Conservation (phyloP, 176 grass and related monocot genomes). For the Puya raimondii region DNA sequence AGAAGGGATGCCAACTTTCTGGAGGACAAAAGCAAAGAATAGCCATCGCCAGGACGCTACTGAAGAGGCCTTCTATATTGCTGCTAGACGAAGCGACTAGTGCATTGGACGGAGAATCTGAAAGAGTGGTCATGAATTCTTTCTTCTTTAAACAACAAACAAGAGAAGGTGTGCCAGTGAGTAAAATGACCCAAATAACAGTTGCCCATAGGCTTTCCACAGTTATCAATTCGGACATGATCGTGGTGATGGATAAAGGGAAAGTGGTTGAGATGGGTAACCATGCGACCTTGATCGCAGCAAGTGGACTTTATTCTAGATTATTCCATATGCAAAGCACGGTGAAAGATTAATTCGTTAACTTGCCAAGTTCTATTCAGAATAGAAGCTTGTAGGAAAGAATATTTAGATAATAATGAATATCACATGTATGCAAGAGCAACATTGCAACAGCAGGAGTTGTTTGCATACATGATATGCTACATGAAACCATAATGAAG, state of each 20-base stretch:
- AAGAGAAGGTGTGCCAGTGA: conserved; percentile 3
- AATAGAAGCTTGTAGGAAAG: not conserved
- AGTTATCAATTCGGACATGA: conserved; percentile 25
- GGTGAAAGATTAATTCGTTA: conserved; percentile 28
- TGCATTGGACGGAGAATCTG: conserved; percentile 37
- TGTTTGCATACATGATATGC: too few relatives aligned
- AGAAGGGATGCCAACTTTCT: conserved; percentile 37
- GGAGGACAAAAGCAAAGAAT: conserved; percentile 46
- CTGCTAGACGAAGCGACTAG: conserved; percentile 52
- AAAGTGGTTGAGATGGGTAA: conserved; percentile 27
- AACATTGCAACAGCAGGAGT: too few relatives aligned
- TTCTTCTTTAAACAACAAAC: conserved; percentile 20
- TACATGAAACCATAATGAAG: too few relatives aligned
- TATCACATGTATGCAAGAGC: not conserved
- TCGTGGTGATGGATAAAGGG: conserved; percentile 44
- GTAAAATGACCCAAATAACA: conserved; percentile 30
- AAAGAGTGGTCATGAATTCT: conserved; percentile 29
- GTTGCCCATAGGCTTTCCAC: conserved; percentile 45
- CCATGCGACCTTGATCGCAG: conserved; percentile 25
- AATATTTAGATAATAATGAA: not conserved
- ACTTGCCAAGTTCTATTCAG: not conserved
- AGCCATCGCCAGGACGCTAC: conserved; percentile 32
- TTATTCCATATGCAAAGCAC: conserved; percentile 36
- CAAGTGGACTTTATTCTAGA: conserved; percentile 26
- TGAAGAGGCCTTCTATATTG: conserved; percentile 35